Percentiles rank a stretch among this genome's conserved stretches.
Conservation (phyloP, 2,329 filamentous ascomycete genomes). For the Cryphonectria carpinicola region DNA sequence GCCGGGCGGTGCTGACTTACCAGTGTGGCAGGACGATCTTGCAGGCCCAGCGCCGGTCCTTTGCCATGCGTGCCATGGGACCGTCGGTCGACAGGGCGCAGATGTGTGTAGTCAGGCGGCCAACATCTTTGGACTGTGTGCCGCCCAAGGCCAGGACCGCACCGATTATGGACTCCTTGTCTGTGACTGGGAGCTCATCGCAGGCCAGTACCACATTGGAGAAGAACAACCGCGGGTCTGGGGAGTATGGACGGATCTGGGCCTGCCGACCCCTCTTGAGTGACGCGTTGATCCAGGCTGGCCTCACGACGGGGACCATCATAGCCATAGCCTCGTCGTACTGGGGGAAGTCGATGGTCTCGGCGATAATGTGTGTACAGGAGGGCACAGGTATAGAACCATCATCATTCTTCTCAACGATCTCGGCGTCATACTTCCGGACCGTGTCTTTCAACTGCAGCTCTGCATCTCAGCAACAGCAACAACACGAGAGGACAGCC, state of each 20-base stretch:
- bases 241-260: constrained; percentile 83
- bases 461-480: constrained; percentile 5
- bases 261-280: constrained; percentile 70
- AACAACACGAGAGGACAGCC: not conserved
- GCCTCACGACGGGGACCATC: constrained; percentile 83
- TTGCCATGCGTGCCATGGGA: constrained; percentile 67
- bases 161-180: constrained; percentile 90
- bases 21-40: constrained; percentile 94
- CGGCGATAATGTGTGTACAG: constrained; percentile 63
- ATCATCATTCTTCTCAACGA: constrained; percentile 52
- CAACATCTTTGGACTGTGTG: constrained; percentile 72
- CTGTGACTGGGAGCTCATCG: constrained; percentile 80
- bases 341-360: constrained; percentile 88
- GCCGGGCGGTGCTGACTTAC: constrained; percentile 49
- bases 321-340: constrained; percentile 74
- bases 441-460: constrained; percentile 48
- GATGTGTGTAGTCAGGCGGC: constrained; percentile 81
- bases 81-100: constrained; percentile 80
- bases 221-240: constrained; percentile 89
- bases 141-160: constrained; percentile 90
- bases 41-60: constrained; percentile 67
- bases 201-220: constrained; percentile 82
- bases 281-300: constrained; percentile 77
- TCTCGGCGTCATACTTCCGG: constrained; percentile 53
- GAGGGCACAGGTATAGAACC: constrained; percentile 52